phyloP scores from a whole-genome alignment of 2,329 filamentous ascomycete species.

The Colletotrichum lini region DNA sequence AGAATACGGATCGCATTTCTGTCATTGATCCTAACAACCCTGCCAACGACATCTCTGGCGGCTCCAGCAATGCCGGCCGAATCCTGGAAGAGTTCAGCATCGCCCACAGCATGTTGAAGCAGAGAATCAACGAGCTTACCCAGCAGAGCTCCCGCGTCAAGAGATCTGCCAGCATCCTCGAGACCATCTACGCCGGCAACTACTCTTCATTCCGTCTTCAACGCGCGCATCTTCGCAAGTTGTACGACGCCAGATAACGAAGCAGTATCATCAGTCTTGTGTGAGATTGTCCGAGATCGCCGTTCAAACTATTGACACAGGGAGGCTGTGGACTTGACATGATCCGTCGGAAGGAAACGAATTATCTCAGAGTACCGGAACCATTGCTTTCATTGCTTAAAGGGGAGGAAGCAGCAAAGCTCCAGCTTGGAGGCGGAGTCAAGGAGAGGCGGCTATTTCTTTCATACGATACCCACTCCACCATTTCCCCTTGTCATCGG shows the following conservation, averaged over 20 bases:
- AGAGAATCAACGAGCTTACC: slow-evolving; percentile 69
- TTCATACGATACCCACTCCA: slow-evolving; percentile 36
- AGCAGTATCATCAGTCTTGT: slow-evolving; percentile 16
- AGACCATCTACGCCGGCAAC: slow-evolving; percentile 81
- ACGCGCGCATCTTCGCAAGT: slow-evolving; percentile 71
- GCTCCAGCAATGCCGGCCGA: slow-evolving; percentile 77
- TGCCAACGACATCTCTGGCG: slow-evolving; percentile 90
- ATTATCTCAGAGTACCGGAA: slow-evolving; percentile 15
- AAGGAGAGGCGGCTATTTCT: slow-evolving; percentile 39
- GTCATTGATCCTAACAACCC: slow-evolving; percentile 94
- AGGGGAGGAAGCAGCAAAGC: slow-evolving; percentile 11
- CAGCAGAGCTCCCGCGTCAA: slow-evolving; percentile 48
- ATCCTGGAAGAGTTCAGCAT: slow-evolving; percentile 80
- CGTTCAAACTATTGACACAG: neutral
- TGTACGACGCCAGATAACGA: slow-evolving; percentile 57
- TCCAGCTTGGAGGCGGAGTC: slow-evolving; percentile 36
- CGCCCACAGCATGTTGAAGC: slow-evolving; percentile 70
- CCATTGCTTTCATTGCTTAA: slow-evolving; percentile 31
- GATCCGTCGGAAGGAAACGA: slow-evolving; percentile 13
- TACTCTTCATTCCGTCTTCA: slow-evolving; percentile 82
- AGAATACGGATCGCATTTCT: slow-evolving; percentile 77
- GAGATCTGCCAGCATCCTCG: slow-evolving; percentile 72
- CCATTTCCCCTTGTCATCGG: neutral
- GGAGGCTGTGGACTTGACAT: slow-evolving; percentile 1
- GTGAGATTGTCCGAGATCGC: neutral